Conservation (phyloP, 495 filamentous ascomycete species). For the Mytilinidion resinicola region DNA sequence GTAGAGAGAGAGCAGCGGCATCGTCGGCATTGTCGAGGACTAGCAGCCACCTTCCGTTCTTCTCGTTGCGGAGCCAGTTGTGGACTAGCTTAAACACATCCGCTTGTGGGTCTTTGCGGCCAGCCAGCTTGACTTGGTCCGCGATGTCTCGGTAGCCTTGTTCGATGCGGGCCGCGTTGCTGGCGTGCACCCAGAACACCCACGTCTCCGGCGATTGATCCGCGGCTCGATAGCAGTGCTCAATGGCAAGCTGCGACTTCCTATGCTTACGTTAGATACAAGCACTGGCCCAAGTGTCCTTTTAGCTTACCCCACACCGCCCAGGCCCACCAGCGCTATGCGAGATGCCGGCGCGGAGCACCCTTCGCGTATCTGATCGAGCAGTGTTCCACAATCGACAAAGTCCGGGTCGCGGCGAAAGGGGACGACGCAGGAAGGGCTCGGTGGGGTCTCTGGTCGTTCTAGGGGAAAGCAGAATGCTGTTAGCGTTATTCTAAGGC, state of each 20-base stretch:
- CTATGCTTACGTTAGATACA: slow-evolving; percentile 26
- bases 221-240: slow-evolving; percentile 40
- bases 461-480: too few relatives aligned
- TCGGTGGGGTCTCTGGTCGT: too few relatives aligned
- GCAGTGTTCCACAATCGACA: slow-evolving; percentile 40
- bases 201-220: slow-evolving; percentile 20
- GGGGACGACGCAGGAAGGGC: too few relatives aligned
- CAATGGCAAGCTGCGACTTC: slow-evolving; percentile 50
- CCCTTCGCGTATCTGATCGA: slow-evolving; percentile 30
- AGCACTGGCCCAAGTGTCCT: not conserved
- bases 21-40: slow-evolving; percentile 50
- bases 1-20: slow-evolving; percentile 32
- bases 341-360: slow-evolving; percentile 23
- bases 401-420: slow-evolving; percentile 38
- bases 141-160: slow-evolving; percentile 22
- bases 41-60: slow-evolving; percentile 40
- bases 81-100: slow-evolving; percentile 34
- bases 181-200: slow-evolving; percentile 28
- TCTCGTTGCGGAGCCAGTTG: slow-evolving; percentile 36
- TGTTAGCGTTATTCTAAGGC: too few relatives aligned
- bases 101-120: slow-evolving; percentile 29
- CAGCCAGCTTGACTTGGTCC: slow-evolving; percentile 6
- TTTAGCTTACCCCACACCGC: slow-evolving; percentile 43
- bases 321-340: too few relatives aligned
- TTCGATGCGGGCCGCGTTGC: slow-evolving; percentile 26